Evolutionary conservation across 108 stramenopile species (phyloP), one percentile per base, ranked within the genome.

Genomic region (Cyclotella atomus): DNA sequence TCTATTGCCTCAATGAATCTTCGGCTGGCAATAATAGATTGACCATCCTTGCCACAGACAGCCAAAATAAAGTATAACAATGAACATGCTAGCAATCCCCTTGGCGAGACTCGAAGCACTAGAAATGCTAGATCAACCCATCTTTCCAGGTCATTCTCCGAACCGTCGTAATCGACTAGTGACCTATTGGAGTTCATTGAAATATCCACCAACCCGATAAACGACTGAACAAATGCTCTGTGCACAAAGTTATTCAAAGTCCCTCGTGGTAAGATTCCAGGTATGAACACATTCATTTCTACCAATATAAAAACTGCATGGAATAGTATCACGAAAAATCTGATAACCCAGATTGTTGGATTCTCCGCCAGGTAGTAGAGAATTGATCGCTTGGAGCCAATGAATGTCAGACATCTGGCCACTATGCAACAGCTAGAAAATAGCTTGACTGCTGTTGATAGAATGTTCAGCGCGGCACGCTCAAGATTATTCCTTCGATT

Each of bases 141-240:
- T 43, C 32, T 57, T 55, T 35, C 62, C 19, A 59, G 61, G 15
- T 55, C 60, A 19, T 65, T 49, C 38, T 49, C 30, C 28, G 35
- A 15, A 32, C 3, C 29, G 33, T 63, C 66, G 16, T 41, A 44
- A 21, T 73, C 50, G 25, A 24, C 44, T 30, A 79, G 41, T 19
- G 54, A 44, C 28, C 25, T 74, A 21, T 63, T 70, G 10, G 73
- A 70, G 41, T 41, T 69, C 62, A 73, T n/a, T n/a, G 38, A 56
- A 33, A 73, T 54, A 25, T 81, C 72, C 1, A 81, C 19, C 1
- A 81, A 36, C 2, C 79, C 79, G 29, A 81, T 28, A 43, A 81
- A 74, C 2, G 68, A 70, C 34, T 57, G 61, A 2, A 81, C 12
- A 35, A 74, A 81, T 9, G 72, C 79, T 57, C 64, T 33, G 15